These are phyloP conservation scores for Lentinus brumalis DNA, from an alignment of 768 basidiomycete genomes.

Conservation along the genomic window DNA sequence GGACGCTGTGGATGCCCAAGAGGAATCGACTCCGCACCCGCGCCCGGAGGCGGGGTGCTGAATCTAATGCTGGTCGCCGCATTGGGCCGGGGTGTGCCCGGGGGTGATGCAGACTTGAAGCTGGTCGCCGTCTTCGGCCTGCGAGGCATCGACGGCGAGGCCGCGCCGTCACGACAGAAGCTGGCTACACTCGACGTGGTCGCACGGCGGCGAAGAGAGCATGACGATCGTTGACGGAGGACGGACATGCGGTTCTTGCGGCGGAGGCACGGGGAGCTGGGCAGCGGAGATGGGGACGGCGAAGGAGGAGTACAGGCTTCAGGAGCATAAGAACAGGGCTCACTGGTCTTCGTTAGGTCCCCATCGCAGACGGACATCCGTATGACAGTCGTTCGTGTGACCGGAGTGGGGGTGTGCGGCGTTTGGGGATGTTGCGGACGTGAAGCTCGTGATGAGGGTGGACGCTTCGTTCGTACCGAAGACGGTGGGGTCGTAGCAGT, in stretches of 20 bases:
- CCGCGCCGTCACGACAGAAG: constrained; percentile 6
- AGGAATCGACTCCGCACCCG: constrained; percentile 12
- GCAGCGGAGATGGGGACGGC: not conserved
- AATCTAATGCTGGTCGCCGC: constrained; percentile 6
- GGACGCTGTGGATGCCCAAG: constrained; percentile 28
- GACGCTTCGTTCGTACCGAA: constrained; percentile 8
- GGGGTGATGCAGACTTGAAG: not conserved
- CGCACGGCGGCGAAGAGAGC: constrained; percentile 25
- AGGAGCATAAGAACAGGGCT: constrained; percentile 6
- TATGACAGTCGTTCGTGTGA: not conserved
- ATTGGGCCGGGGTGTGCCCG: constrained; percentile 2
- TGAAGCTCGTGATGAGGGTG: constrained; percentile 1
- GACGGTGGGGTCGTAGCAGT: constrained; percentile 3
- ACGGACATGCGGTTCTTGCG: constrained; percentile 23
- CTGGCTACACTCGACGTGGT: constrained; percentile 8
- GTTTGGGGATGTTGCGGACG: not conserved
- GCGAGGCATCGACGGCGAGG: constrained; percentile 1
- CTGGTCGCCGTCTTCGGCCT: constrained; percentile 3
- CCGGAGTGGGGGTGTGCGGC: not conserved
- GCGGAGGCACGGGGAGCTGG: constrained; percentile 16
- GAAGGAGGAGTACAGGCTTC: constrained; percentile 5
- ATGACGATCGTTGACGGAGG: constrained; percentile 26
- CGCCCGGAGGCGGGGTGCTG: constrained; percentile 10
- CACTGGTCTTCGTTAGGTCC: constrained; percentile 11
- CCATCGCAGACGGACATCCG: constrained; percentile 11